Conservation (phyloP, 2,329 filamentous ascomycete species). For the Corinectria fuckeliana region DNA sequence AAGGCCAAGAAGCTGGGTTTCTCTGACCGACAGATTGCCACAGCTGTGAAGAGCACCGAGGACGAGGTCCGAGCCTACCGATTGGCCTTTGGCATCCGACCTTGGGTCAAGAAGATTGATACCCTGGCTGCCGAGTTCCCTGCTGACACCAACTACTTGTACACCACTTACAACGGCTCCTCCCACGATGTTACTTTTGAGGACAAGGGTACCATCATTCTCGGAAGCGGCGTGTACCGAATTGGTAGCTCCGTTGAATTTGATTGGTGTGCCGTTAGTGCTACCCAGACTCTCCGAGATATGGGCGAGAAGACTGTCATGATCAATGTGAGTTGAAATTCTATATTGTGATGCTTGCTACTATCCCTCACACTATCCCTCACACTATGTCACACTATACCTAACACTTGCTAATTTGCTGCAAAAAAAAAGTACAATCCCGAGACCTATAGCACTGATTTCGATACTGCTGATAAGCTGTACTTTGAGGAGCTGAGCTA, state of each 20-base stretch:
- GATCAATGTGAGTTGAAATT: slow-evolving; percentile 74
- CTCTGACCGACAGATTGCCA: slow-evolving; percentile 93
- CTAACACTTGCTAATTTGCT: slow-evolving; percentile 11
- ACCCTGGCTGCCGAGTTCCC: slow-evolving; percentile 97
- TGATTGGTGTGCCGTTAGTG: slow-evolving; percentile 96
- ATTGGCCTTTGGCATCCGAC: slow-evolving; percentile 85
- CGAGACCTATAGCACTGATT: slow-evolving; percentile 84
- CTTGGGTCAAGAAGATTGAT: slow-evolving; percentile 98
- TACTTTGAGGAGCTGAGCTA: slow-evolving; percentile 98
- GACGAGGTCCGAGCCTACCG: slow-evolving; percentile 87
- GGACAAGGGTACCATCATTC: slow-evolving; percentile 86
- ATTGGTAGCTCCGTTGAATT: slow-evolving; percentile 98
- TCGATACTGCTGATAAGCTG: slow-evolving; percentile 85
- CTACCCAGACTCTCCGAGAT: slow-evolving; percentile 79
- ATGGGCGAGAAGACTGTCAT: slow-evolving; percentile 98
- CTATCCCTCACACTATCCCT: background rate
- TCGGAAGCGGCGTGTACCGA: slow-evolving; percentile 95
- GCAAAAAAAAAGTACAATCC: slow-evolving; percentile 74
- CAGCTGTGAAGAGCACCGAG: slow-evolving; percentile 83
- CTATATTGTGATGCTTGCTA: too few species aligned
- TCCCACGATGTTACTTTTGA: slow-evolving; percentile 94
- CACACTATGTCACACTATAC: background rate
- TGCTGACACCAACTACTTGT: slow-evolving; percentile 92
- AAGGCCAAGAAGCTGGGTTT: slow-evolving; percentile 98
- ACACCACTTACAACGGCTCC: slow-evolving; percentile 97